Evolutionary conservation across 2,329 filamentous ascomycete genomes (phyloP), one percentile per base, ranked within the genome.

Genomic region (Nemania serpens): DNA sequence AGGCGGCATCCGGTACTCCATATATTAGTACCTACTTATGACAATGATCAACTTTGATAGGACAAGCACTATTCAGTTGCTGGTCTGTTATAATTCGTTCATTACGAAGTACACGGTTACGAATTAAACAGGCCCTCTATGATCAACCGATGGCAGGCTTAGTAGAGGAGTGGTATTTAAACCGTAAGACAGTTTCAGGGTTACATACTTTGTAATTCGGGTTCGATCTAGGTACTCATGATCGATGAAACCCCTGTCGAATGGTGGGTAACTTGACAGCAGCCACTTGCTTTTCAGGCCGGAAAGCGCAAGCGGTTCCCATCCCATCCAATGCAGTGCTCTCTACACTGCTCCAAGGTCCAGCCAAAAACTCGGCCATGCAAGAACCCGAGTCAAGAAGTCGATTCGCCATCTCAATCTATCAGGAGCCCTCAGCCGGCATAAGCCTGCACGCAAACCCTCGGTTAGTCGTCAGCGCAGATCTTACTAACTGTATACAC

Each of bases 201-300:
- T 29, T 29, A 29, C 25, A 3, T 7, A 29, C 3, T 29, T 29
- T 7, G 25, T 7, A 29, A 29, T 29, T 29, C 25, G 25, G 25
- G 3, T 29, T 29, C 25, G 25, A 29, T 29, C 25, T 7, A 29
- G 25, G 25, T 29, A 29, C 25, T 29, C n/a, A n/a, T n/a, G n/a
- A n/a, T n/a, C n/a, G 25, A 29, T 29, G 25, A 29, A 29, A 29
- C 7, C 25, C 25, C 25, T 29, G 25, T 29, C 25, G 7, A 29
- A 29, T 29, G 7, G 25, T 29, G 25, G 25, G 7, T n/a, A n/a
- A n/a, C n/a, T n/a, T n/a, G n/a, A n/a, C n/a, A n/a, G n/a, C 47
- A 41, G 34, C 42, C 25, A 29, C 12, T 63, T 64, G 58, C 61
- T 64, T 64, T 64, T 34, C 33, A 63, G 58, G 58, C 61, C 61